These are phyloP conservation scores for Austroboletus niveus DNA, from an alignment of 1,284 basidiomycete genomes.

Conservation along the genomic window DNA sequence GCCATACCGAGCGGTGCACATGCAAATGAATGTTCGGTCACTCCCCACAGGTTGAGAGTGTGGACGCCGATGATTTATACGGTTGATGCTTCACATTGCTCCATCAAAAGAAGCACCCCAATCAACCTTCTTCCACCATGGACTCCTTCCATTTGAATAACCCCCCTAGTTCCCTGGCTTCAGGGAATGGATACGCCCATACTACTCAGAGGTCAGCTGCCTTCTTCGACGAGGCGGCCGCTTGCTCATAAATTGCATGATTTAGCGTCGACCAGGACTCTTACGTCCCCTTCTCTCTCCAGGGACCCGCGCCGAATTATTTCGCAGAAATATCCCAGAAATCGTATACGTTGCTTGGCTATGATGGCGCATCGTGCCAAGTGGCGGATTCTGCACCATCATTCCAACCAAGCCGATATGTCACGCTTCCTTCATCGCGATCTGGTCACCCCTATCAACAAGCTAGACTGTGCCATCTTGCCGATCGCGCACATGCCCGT, in stretches of 20 bases:
- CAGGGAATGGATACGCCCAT: conserved; percentile 1
- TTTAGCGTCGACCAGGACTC: conserved; percentile 13
- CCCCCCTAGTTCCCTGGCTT: conserved; percentile 1
- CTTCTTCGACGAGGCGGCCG: background rate
- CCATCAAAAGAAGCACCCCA: conserved; percentile 23
- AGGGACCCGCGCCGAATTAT: background rate
- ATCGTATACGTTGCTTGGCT: conserved; percentile 6
- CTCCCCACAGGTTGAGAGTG: conserved; percentile 13
- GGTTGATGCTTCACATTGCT: conserved; percentile 13
- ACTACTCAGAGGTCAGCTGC: conserved; percentile 17
- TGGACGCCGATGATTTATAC: conserved; percentile 23
- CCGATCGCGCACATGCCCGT: conserved; percentile 11
- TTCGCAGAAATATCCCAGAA: background rate
- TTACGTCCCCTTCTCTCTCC: background rate
- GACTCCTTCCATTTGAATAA: conserved; percentile 12
- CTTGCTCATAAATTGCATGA: conserved; percentile 9
- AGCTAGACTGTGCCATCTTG: conserved; percentile 10
- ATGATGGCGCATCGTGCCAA: background rate
- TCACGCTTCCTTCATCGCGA: conserved; percentile 3
- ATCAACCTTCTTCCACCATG: conserved; percentile 19
- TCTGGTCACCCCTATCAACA: conserved; percentile 15
- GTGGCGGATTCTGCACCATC: conserved; percentile 6
- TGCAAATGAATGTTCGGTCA: conserved; percentile 22
- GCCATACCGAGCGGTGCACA: conserved; percentile 22
- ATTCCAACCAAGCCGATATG: conserved; percentile 2